Evolutionary conservation across 805 yeast genomes (phyloP), one percentile per base, ranked within the genome.

Genomic region (Spathaspora girioi): DNA sequence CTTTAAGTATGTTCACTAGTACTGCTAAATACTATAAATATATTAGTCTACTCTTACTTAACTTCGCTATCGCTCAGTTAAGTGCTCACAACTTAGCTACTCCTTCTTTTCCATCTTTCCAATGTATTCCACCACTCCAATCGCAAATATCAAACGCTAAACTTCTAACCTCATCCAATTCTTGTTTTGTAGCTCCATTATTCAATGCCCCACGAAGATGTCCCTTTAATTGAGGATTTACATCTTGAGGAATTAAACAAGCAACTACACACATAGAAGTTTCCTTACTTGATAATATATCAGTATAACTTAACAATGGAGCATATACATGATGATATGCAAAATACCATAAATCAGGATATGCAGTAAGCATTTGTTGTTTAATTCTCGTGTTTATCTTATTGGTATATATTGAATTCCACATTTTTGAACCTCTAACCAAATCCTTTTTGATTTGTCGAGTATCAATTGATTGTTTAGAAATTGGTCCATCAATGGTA

Each of bases 221-320:
- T 0, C 97, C 97, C 67, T 89, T 88, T 57, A 92, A 75, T 60
- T 92, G 97, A 0, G 97, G 96, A 58, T 88, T 89, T 10, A 92
- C 97, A 66, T 92, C 96, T 63, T 89, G 97, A 1, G 97, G 97
- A 10, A 92, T 83, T 57, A 92, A 75, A 54, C 93, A 78, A 0
- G 96, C 84, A 15, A 92, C 80, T 1, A 92, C 82, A 31, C 89
- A 84, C 52, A 89, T 63, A 31, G 93, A 83, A 1, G 97, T 86
- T 56, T 90, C 96, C 55, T 73, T 76, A 1, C 87, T 83, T 3
- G 75, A 62, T 27, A 92, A 67, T 1, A 89, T 76, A 2, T 76
- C 84, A 15, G 83, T 79, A 64, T 69, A 86, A 18, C 96, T 85
- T 54, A 92, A 75, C 32, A 92, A 68, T 5, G 96, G 90, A 0